A percentile compares a stretch with the other conserved stretches of the same genome.
Evolutionary conservation across 2,329 filamentous ascomycete genomes (phyloP).

Genomic region (Verticillium longisporum): DNA sequence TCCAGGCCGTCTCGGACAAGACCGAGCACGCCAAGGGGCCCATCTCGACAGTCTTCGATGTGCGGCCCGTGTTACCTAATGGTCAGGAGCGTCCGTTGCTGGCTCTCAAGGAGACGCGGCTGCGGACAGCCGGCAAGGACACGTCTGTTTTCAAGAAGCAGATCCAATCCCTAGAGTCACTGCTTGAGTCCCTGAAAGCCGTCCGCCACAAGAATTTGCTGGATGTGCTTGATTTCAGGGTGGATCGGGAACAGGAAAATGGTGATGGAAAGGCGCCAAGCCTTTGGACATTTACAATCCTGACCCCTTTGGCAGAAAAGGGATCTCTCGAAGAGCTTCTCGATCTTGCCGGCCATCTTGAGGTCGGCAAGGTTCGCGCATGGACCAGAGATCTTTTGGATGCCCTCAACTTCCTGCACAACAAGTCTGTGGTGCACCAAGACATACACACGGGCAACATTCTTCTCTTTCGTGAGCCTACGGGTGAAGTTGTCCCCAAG

Average conservation of each 20-base stretch:
- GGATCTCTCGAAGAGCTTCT: slow-evolving; percentile 78
- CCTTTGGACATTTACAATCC: slow-evolving; percentile 65
- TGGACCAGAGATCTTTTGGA: slow-evolving; percentile 93
- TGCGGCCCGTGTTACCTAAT: slow-evolving; percentile 57
- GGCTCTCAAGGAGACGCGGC: slow-evolving; percentile 63
- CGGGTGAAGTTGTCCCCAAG: slow-evolving; percentile 65
- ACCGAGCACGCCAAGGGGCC: slow-evolving; percentile 58
- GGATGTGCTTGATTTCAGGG: slow-evolving; percentile 75
- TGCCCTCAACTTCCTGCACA: slow-evolving; percentile 80
- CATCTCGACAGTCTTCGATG: slow-evolving; percentile 63
- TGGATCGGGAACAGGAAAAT: slow-evolving; percentile 47
- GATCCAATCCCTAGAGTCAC: slow-evolving; percentile 68
- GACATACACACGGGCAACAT: slow-evolving; percentile 76
- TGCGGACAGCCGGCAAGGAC: slow-evolving; percentile 53
- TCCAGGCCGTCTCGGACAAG: slow-evolving; percentile 66
- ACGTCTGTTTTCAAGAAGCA: slow-evolving; percentile 63
- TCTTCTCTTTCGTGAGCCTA: slow-evolving; percentile 63
- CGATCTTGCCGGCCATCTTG: slow-evolving; percentile 68
- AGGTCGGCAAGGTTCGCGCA: slow-evolving; percentile 68
- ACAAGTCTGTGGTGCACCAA: slow-evolving; percentile 76
- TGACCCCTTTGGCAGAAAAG: slow-evolving; percentile 73
- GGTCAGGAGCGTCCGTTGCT: slow-evolving; percentile 55
- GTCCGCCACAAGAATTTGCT: slow-evolving; percentile 72
- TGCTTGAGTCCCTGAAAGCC: slow-evolving; percentile 68
- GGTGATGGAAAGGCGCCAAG: slow-evolving; percentile 25